A percentile compares a stretch with the other conserved stretches of the same genome.
Conservation (phyloP, 73 alveolate species). For the Durusdinium trenchii region DNA sequence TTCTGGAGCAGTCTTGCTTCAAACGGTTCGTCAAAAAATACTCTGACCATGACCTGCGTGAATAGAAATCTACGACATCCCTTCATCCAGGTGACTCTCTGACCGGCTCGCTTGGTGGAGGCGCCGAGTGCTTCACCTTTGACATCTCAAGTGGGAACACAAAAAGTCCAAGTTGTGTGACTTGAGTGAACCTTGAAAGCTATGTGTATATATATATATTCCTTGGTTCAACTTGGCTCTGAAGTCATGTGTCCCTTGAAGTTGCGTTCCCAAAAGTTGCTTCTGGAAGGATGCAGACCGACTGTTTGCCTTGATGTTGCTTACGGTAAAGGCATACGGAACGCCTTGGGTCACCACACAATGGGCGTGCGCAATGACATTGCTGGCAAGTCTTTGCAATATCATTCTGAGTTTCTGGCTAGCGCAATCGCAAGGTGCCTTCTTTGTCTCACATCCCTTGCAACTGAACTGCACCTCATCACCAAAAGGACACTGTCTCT, state of each 20-base stretch:
- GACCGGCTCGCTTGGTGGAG: too few relatives aligned
- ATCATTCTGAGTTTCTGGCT: background rate
- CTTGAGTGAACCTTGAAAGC: too few relatives aligned
- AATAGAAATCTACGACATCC: too few relatives aligned
- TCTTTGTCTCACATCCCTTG: slow-evolving; percentile 49
- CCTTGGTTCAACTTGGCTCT: too few relatives aligned
- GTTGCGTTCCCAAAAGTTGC: background rate
- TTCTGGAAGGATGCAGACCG: background rate
- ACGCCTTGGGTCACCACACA: background rate
- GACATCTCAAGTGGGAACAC: too few relatives aligned
- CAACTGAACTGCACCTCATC: slow-evolving; percentile 51
- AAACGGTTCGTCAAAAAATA: too few relatives aligned
- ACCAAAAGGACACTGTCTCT: background rate
- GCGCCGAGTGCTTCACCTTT: too few relatives aligned
- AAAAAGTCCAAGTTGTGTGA: too few relatives aligned
- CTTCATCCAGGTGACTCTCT: too few relatives aligned
- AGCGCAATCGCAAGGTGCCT: slow-evolving; percentile 63
- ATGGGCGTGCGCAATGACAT: background rate
- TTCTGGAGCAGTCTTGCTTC: too few relatives aligned
- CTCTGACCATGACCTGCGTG: too few relatives aligned
- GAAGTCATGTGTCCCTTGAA: too few relatives aligned
- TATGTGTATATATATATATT: background rate
- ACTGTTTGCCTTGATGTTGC: slow-evolving; percentile 51
- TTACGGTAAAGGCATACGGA: slow-evolving; percentile 46
- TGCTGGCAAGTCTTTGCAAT: background rate